Conservation (phyloP, 2,329 filamentous ascomycete genomes). For the Rhynchosporium agropyri region DNA sequence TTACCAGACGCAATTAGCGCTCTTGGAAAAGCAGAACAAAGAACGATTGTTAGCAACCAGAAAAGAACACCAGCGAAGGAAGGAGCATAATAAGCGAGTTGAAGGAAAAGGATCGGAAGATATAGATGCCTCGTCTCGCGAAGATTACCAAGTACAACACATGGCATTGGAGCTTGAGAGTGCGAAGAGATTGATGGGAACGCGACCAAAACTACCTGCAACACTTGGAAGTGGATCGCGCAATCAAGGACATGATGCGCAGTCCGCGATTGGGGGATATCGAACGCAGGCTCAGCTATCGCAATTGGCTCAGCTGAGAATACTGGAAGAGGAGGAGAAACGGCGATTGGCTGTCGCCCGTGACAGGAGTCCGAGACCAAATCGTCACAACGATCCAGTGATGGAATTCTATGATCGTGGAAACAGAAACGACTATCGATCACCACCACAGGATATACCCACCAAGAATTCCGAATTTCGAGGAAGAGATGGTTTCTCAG, state of each 20-base stretch:
- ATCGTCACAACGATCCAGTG: background rate
- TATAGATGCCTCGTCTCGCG: background rate
- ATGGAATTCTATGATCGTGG: no score
- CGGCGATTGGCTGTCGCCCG: background rate
- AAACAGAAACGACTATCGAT: background rate
- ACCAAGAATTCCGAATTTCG: background rate
- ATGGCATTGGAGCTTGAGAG: constrained; percentile 16
- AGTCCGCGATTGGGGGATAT: background rate
- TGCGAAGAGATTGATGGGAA: constrained; percentile 12
- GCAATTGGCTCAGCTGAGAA: background rate
- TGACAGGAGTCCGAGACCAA: background rate
- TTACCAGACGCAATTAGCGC: constrained; percentile 10
- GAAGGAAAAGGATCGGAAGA: background rate
- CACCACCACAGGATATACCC: background rate
- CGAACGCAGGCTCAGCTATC: background rate
- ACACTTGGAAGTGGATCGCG: background rate
- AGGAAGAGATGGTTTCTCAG: background rate
- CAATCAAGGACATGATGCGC: constrained; percentile 11
- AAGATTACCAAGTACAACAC: constrained; percentile 15
- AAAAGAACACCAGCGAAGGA: background rate
- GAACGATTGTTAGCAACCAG: background rate
- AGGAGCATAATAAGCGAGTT: background rate
- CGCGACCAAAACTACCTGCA: constrained; percentile 3
- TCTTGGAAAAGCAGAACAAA: constrained; percentile 1
- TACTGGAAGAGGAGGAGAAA: constrained; percentile 6